A percentile compares a stretch with the other conserved stretches of the same genome.
These are phyloP conservation scores for Phylloporus rhodoxanthus DNA, from an alignment of 768 basidiomycete genomes.

Conservation along the genomic window DNA sequence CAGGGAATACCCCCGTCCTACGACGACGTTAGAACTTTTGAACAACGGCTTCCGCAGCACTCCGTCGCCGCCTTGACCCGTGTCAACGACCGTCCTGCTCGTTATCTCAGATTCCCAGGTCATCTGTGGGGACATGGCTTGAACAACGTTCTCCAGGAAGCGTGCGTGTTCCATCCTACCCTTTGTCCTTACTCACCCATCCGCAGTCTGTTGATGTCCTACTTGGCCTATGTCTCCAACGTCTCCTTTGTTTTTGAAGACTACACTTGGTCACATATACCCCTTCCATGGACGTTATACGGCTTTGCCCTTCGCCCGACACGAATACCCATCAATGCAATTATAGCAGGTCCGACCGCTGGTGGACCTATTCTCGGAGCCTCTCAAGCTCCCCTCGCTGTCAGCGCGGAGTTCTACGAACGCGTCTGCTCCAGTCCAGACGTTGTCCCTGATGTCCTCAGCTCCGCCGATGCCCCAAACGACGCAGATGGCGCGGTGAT, in stretches of 20 bases:
- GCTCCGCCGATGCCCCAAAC: conserved; percentile 32
- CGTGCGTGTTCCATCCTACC: conserved; percentile 33
- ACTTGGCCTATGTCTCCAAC: conserved; percentile 45
- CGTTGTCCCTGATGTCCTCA: conserved; percentile 29
- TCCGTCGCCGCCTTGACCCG: conserved; percentile 17
- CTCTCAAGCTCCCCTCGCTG: conserved; percentile 29
- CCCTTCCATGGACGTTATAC: conserved; percentile 50
- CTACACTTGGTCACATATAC: conserved; percentile 52
- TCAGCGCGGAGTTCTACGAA: conserved; percentile 48
- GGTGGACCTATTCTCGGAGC: conserved; percentile 37
- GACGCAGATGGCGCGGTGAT: conserved; percentile 38
- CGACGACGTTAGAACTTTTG: conserved; percentile 31
- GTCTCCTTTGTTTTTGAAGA: conserved; percentile 60
- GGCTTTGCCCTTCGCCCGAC: conserved; percentile 48
- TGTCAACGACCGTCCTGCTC: conserved; percentile 5
- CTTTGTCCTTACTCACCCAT: not conserved
- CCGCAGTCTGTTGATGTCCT: conserved; percentile 43
- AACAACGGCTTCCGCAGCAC: conserved; percentile 37
- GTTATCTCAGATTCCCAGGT: conserved; percentile 46
- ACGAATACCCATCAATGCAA: conserved; percentile 52
- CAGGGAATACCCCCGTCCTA: conserved; percentile 39
- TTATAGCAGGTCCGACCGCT: conserved; percentile 51
- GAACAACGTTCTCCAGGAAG: conserved; percentile 59
- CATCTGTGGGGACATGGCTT: conserved; percentile 58
- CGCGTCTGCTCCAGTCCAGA: conserved; percentile 38